These are phyloP conservation scores for Talaromyces sp. DNA, from an alignment of 2,329 filamentous ascomycete species.

Conservation along the genomic window DNA sequence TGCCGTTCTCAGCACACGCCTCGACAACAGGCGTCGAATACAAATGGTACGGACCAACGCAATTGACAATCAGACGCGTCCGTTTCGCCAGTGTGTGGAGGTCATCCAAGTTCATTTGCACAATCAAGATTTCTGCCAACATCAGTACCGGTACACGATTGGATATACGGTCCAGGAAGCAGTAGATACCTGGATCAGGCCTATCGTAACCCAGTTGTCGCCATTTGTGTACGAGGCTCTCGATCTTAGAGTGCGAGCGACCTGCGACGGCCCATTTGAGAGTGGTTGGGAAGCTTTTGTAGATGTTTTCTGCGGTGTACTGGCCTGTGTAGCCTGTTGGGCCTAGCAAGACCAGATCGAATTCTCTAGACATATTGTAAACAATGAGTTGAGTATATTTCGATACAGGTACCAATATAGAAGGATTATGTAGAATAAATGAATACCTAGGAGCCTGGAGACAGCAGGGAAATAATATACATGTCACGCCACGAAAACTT, in stretches of 20 bases:
- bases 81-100: constrained; percentile 52
- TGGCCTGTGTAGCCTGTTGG: constrained; percentile 81
- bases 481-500: background rate
- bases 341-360: constrained; percentile 65
- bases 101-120: constrained; percentile 50
- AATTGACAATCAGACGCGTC: constrained; percentile 59
- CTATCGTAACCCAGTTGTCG: constrained; percentile 67
- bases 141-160: background rate
- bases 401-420: too few relatives aligned
- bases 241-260: constrained; percentile 72
- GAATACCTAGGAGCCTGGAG: background rate
- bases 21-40: constrained; percentile 64
- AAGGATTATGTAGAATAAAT: background rate
- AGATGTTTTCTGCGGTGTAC: constrained; percentile 71
- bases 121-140: constrained; percentile 42
- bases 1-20: constrained; percentile 62
- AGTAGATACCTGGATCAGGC: constrained; percentile 59
- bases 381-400: background rate
- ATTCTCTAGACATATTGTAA: constrained; percentile 43
- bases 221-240: constrained; percentile 64
- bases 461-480: background rate
- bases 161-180: background rate
- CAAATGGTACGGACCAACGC: constrained; percentile 61
- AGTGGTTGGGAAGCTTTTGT: constrained; percentile 66
- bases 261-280: constrained; percentile 87